Base-by-base conservation (phyloP, 495 filamentous ascomycete genomes). In the Lindgomyces ingoldianus region DNA sequence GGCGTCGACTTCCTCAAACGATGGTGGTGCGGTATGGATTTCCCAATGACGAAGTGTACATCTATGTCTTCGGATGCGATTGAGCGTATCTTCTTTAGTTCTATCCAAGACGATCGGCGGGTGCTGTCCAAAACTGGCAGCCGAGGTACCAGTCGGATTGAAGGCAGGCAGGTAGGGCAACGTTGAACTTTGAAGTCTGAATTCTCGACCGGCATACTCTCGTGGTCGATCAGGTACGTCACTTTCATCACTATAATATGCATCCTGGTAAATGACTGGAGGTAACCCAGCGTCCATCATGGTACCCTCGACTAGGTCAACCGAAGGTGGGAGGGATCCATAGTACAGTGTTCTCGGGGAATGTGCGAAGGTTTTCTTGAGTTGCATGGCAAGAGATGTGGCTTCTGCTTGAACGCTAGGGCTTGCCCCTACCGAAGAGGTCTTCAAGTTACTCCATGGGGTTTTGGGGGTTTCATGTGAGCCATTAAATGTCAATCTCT, bases 181-280 rank as follows among this genome's bases (percentile, higher is more conserved):
- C 0, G 85, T 87, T 59, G 82, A 83, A 55, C 93, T 89, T 71
- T 84, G 85, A 1, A 97, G 74, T 50, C 84, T 89, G 73, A 95
- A 97, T 66, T 96, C 91, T 66, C 84, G 85, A 18, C 93, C 93
- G 9, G 89, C 95, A 74, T 96, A 98, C 76, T 96, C 90, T 49
- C 91, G 81, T 11, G 82, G 73, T 52, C 85, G 83, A 36, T 89
- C 82, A 8, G 95, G 95, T 2, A 96, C 89, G 76, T 98, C 94
- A 56, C 76, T 80, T 55, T 93, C 89, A n/a, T 91, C 80, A 63
- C 91, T 89, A 70, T 96, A 98, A 68, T 87, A 92, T 16, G 93
- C 86, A 70, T 92, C 88, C 72, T 91, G 90, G 65, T 97, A 95
- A 48, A 96, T 81, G 22, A 89, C 80, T 45, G 80, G 76, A 64